phyloP scores from a whole-genome alignment of 2,329 filamentous ascomycete species.

The Aspergillus chevalieri region DNA sequence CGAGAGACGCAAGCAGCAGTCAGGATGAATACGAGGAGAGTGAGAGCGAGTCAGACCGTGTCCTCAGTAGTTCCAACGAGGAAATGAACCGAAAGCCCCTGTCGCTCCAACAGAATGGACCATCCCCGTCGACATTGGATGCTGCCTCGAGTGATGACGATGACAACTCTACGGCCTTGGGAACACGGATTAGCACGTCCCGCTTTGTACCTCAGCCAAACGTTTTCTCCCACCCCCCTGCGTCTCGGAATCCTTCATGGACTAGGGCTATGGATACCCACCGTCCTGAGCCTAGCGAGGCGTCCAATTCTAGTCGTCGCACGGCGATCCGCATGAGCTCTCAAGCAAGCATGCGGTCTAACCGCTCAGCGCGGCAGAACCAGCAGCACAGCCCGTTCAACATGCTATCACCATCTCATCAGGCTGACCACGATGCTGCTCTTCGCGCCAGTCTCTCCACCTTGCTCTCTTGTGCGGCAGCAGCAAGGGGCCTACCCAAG shows the following conservation, averaged over 20 bases:
- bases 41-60: slow-evolving; percentile 77
- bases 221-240: slow-evolving; percentile 78
- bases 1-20: slow-evolving; percentile 57
- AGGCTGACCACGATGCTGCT: slow-evolving; percentile 87
- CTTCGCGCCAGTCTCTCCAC: slow-evolving; percentile 91
- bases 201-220: slow-evolving; percentile 83
- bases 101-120: slow-evolving; percentile 17
- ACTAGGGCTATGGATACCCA: slow-evolving; percentile 39
- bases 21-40: slow-evolving; percentile 94
- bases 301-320: slow-evolving; percentile 28
- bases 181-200: slow-evolving; percentile 49
- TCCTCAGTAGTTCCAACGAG: slow-evolving; percentile 60
- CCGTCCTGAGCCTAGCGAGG: slow-evolving; percentile 45
- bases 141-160: slow-evolving; percentile 50
- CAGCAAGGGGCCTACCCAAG: slow-evolving; percentile 75
- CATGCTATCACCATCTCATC: slow-evolving; percentile 67
- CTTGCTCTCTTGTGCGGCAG: slow-evolving; percentile 87
- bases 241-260: slow-evolving; percentile 40
- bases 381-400: slow-evolving; percentile 55
- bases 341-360: slow-evolving; percentile 24
- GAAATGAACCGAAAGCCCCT: slow-evolving; percentile 37
- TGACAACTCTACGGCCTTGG: slow-evolving; percentile 77
- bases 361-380: slow-evolving; percentile 27
- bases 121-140: slow-evolving; percentile 21
- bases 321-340: slow-evolving; percentile 35